phyloP scores from a whole-genome alignment of 495 filamentous ascomycete genomes.

The Hamigera avellanea region DNA sequence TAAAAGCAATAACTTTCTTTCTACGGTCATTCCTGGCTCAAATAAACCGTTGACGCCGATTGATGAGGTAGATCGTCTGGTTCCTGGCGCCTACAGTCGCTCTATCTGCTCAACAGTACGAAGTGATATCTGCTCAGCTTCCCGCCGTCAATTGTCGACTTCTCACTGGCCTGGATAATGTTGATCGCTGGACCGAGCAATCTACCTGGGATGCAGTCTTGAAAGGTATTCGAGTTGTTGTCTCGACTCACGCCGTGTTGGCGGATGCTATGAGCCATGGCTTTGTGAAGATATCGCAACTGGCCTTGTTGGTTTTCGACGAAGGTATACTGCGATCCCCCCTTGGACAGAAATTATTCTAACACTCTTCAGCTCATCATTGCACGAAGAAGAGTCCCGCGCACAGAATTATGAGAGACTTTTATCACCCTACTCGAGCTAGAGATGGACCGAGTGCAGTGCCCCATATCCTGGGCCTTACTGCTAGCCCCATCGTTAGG shows the following conservation, averaged over 20 bases:
- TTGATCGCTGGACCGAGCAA: conserved; percentile 66
- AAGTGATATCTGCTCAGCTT: conserved; percentile 50
- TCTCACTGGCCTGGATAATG: conserved; percentile 55
- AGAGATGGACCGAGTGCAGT: conserved; percentile 24
- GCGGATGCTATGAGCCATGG: conserved; percentile 70
- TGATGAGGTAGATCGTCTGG: conserved; percentile 64
- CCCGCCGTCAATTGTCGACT: conserved; percentile 50
- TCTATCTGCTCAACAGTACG: conserved; percentile 61
- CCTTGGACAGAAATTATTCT: no score
- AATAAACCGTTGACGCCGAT: not conserved
- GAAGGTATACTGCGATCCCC: conserved; percentile 53
- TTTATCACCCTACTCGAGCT: conserved; percentile 47
- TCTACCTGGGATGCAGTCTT: conserved; percentile 64
- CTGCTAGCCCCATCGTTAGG: conserved; percentile 68
- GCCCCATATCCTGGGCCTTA: conserved; percentile 72
- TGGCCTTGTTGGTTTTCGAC: conserved; percentile 75
- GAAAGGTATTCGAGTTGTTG: conserved; percentile 53
- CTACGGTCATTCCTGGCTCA: no score
- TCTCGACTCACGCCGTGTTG: conserved; percentile 70
- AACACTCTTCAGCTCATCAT: conserved; percentile 21
- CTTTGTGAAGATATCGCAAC: conserved; percentile 55
- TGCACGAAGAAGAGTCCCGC: conserved; percentile 44
- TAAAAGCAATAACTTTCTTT: not conserved
- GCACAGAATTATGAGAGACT: conserved; percentile 66
- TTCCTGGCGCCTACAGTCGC: conserved; percentile 73